Base-by-base conservation (phyloP, 2,329 filamentous ascomycete genomes). In the Diaporthe longicolla region DNA sequence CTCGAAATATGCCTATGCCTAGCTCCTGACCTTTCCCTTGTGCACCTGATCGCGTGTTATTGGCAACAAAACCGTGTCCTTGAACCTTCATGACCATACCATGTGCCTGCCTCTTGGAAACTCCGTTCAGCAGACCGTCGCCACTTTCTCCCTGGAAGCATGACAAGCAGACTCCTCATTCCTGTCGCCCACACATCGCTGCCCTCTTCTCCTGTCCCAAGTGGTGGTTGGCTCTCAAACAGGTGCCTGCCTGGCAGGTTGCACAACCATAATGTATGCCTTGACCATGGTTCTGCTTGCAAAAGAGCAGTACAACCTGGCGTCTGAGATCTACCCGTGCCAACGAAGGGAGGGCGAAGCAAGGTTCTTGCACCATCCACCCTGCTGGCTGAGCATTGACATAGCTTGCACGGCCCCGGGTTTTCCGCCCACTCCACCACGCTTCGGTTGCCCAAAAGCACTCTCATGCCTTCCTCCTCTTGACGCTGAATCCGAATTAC, bases 1-100 rank as follows among this genome's bases (percentile, higher is more conserved):
- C 58, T 65, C 32, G 40, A 40, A 59, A 72, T 37, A 58, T 76
- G 59, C 59, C 50, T 43, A 54, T 76, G 59, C 59, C 50, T 61
- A 71, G n/a, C 73, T 43, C 59, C 63, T 26, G 17, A 32, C 65
- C 43, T 65, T 55, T 45, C 19, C 37, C 24, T 45, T 58, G 52
- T 75, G 55, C 57, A 70, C 48, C 54, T 71, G 58, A 71, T 55
- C 55, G 45, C 61, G 57, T 75, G 65, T 71, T 73, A 66, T 73
- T 73, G 59, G 43, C 59, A 74, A 73, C 71, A 43, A 63, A 63
- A 73, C 43, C 52, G 21, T 69, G 24, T 40, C 57, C 58, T 69
- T 40, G 17, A 29, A 72, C 61, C 45, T 48, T 63, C 73, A 71
- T 61, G 54, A 59, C 69, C 58, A 73, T 59, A 45, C 54, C 71